Percentiles rank a stretch among this genome's conserved stretches.
These are phyloP conservation scores for Discostella pseudostelligera DNA, from an alignment of 108 stramenopile species.

Conservation along the genomic window DNA sequence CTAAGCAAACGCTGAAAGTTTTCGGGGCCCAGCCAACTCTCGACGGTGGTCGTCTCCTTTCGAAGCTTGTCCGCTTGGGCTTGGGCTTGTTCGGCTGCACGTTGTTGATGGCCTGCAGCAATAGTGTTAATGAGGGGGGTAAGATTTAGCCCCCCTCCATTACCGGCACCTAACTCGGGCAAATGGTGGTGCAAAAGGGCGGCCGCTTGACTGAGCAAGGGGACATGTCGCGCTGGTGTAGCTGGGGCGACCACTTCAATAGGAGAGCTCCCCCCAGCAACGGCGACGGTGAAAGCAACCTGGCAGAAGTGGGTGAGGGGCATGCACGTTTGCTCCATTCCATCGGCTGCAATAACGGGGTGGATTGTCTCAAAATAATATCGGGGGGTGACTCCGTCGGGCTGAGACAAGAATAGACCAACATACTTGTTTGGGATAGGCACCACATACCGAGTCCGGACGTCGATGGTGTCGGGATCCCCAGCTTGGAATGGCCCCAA, in stretches of 20 bases:
- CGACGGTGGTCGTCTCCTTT: constrained; percentile 3
- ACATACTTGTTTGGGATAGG: constrained; percentile 18
- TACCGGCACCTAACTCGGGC: neutral
- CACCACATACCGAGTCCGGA: constrained; percentile 11
- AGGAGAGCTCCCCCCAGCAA: neutral
- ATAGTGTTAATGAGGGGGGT: neutral
- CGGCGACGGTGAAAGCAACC: constrained; percentile 1
- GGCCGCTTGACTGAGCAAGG: neutral
- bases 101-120: constrained; percentile 14
- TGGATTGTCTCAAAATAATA: constrained; percentile 14
- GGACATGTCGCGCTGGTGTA: constrained; percentile 4
- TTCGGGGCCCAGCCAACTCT: constrained; percentile 7
- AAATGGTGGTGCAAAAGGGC: constrained; percentile 3
- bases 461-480: constrained; percentile 5
- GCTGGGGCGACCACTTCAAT: neutral
- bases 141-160: neutral
- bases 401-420: constrained; percentile 8
- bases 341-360: constrained; percentile 8
- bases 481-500: neutral
- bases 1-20: neutral
- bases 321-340: constrained; percentile 1
- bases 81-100: constrained; percentile 1
- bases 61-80: neutral
- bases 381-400: constrained; percentile 6
- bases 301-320: constrained; percentile 13